Evolutionary conservation across 306 rosid species (phyloP), one percentile per base, ranked within the genome.

Genomic region (Cucurbita maxima): DNA sequence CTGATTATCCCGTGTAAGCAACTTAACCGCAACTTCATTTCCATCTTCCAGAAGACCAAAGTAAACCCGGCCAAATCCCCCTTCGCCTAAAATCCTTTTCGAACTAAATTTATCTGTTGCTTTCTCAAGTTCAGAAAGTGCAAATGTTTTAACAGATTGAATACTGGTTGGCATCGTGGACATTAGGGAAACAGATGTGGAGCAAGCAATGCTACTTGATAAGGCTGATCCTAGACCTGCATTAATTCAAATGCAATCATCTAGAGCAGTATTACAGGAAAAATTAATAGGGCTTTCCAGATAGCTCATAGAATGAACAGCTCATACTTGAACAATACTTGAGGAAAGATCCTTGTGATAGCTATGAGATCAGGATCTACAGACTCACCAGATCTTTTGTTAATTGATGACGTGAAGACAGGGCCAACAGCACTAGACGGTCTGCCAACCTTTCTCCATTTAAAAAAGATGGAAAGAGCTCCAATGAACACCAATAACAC

Each of bases 11-110:
- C 84, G 82, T 5, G 89, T 90, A 71, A 93, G 96, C 75, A 88
- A 76, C 84, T 93, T 93, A 79, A 90, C 97, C 16, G 97, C 98
- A 77, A 85, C 96, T 86, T 88, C 97, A 81, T 79, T 78, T 81
- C 94, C 92, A 86, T 87, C 96, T 68, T 87, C 92, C 85, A 93
- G 78, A 75, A 82, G 83, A 57, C 97, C 98, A 77, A 5, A 75
- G 82, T 87, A 93, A 79, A 93, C 98, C 50, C 96, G 87, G 44
- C 98, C 98, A 85, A 90, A 93, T 78, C 98, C 98, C 71, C 98
- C 97, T 87, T 90, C 98, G 54, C 98, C 98, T 79, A 93, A 78
- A 71, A 93, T 41, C 79, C 90, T 86, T 79, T 86, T 84, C 68
- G 96, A 86, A 79, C 87, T 87, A 79, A 93, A 93, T 63, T 74